Evolutionary conservation across 441 rosid species (phyloP).

Genomic region (Breynia disticha): DNA sequence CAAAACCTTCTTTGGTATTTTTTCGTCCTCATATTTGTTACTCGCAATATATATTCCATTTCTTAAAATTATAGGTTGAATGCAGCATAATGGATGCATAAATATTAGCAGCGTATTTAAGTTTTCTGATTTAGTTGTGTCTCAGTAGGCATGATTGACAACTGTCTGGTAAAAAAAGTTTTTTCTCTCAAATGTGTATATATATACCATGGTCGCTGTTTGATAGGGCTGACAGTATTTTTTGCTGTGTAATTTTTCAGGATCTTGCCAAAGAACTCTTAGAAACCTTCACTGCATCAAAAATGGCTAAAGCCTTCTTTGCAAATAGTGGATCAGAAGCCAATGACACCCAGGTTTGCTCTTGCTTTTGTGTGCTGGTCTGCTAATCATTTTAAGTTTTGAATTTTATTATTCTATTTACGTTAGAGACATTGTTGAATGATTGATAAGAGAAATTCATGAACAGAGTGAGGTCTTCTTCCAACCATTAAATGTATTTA

Average conservation of each 20-base stretch:
- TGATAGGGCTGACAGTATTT: slow-evolving; percentile 2
- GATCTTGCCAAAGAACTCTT: slow-evolving; percentile 89
- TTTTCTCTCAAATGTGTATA: neutral
- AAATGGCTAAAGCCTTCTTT: slow-evolving; percentile 88
- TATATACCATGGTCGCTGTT: slow-evolving; percentile 5
- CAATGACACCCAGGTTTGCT: slow-evolving; percentile 77
- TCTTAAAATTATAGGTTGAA: neutral
- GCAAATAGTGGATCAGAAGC: slow-evolving; percentile 97
- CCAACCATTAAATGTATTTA: no score
- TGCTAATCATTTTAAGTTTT: neutral
- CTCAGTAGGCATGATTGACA: slow-evolving; percentile 1
- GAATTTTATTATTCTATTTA: neutral
- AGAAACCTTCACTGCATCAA: slow-evolving; percentile 68
- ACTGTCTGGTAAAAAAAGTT: neutral
- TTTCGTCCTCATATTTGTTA: neutral
- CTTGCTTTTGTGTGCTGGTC: slow-evolving; percentile 1
- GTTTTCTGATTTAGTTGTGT: slow-evolving; percentile 1
- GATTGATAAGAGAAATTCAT: no score
- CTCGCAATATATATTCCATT: neutral
- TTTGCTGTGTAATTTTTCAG: slow-evolving; percentile 24
- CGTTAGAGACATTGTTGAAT: no score
- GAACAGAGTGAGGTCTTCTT: no score
- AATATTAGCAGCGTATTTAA: neutral
- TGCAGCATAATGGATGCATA: neutral
- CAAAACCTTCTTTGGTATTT: slow-evolving; percentile 82